Conservation (phyloP, 78 protist genomes). For the Polysphondylium violaceum region DNA sequence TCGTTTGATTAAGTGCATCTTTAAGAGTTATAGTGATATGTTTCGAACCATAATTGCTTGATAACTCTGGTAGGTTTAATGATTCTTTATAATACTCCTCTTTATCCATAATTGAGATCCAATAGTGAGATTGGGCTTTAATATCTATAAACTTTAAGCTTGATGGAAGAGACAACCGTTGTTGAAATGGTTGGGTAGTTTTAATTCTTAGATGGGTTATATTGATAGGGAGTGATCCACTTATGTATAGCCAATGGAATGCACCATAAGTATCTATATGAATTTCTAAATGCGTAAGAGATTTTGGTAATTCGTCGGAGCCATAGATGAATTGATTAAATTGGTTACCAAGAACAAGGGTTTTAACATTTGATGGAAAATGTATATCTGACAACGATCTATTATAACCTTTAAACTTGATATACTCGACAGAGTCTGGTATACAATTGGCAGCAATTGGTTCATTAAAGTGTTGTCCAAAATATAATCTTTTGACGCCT, state of each 20-base stretch:
- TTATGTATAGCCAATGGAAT: not conserved
- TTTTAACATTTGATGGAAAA: not conserved
- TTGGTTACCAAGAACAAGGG: not conserved
- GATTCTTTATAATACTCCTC: not conserved
- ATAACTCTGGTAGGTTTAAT: not conserved
- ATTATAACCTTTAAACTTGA: not conserved
- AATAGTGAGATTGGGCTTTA: not conserved
- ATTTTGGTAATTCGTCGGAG: not conserved
- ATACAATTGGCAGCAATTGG: not conserved
- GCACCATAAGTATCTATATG: not conserved
- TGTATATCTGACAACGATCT: not conserved
- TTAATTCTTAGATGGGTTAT: not conserved
- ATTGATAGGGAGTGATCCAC: not conserved
- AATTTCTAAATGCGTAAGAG: not conserved
- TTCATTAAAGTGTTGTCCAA: not conserved
- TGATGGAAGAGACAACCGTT: not conserved
- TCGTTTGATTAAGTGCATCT: not conserved
- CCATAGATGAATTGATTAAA: not conserved
- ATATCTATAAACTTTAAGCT: not conserved
- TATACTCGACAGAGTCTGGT: not conserved
- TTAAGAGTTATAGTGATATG: not conserved
- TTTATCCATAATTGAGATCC: not conserved
- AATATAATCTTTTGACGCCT: not conserved
- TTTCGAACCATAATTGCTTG: not conserved
- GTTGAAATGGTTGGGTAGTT: too few species aligned